Evolutionary conservation across 768 basidiomycete species (phyloP).

Genomic region (Suillus cothurnatus): DNA sequence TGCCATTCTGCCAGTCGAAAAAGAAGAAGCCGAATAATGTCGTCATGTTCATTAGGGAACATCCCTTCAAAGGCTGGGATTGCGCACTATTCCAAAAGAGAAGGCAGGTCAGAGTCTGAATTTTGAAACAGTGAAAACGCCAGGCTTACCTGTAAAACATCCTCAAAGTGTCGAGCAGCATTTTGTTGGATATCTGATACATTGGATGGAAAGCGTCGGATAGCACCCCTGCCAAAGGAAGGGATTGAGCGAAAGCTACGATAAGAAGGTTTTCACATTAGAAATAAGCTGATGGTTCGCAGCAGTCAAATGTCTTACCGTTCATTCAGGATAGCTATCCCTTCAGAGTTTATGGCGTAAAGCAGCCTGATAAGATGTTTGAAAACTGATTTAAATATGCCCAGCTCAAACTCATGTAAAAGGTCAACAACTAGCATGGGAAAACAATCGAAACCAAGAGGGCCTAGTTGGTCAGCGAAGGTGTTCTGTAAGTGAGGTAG

Average conservation of each 20-base stretch:
- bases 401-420: slow-evolving; percentile 44
- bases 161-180: slow-evolving; percentile 23
- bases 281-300: not conserved
- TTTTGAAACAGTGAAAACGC: not conserved
- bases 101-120: not conserved
- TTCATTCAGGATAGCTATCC: slow-evolving; percentile 25
- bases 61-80: not conserved
- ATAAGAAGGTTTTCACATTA: not conserved
- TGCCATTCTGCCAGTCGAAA: not conserved
- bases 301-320: slow-evolving; percentile 18
- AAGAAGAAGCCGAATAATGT: not conserved
- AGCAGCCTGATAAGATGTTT: slow-evolving; percentile 40
- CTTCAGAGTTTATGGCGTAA: slow-evolving; percentile 5
- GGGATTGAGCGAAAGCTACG: slow-evolving; percentile 20
- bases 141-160: not conserved
- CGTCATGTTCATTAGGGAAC: not conserved
- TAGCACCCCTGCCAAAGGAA: slow-evolving; percentile 31
- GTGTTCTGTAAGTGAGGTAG: not conserved
- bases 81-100: not conserved
- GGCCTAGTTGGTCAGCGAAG: no score
- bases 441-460: not conserved
- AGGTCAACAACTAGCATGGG: slow-evolving; percentile 36
- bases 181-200: slow-evolving; percentile 38
- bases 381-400: slow-evolving; percentile 40
- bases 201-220: slow-evolving; percentile 38